These are phyloP conservation scores for Ceratocystis diversiconidia DNA, from an alignment of 2,329 filamentous ascomycete species.

Conservation along the genomic window DNA sequence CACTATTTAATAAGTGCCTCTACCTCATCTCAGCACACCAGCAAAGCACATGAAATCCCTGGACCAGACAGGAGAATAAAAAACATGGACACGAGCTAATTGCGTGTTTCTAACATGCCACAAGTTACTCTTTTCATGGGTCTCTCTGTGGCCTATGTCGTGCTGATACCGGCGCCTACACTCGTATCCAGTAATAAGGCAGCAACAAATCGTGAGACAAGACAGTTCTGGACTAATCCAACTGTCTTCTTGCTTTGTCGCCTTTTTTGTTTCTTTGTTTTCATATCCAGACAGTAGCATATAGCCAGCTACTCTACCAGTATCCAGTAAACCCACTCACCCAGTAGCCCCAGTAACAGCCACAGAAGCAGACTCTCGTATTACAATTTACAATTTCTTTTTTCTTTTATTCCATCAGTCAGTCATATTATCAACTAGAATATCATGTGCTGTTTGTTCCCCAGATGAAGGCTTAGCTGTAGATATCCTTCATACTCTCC, in stretches of 20 bases:
- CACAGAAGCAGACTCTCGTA: slow-evolving; percentile 8
- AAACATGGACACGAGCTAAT: background rate
- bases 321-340: slow-evolving; percentile 4
- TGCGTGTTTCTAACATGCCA: background rate
- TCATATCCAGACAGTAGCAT: slow-evolving; percentile 6
- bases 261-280: slow-evolving; percentile 2
- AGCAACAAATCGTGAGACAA: background rate
- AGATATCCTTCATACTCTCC: background rate
- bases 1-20: background rate
- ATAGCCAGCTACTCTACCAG: slow-evolving; percentile 3
- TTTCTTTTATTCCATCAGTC: background rate
- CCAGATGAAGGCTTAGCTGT: too few relatives aligned
- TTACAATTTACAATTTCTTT: background rate
- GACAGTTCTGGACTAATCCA: background rate
- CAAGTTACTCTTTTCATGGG: background rate
- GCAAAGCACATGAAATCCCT: slow-evolving; percentile 9
- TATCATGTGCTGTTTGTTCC: slow-evolving; percentile 9
- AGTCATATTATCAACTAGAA: background rate
- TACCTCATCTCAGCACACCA: background rate
- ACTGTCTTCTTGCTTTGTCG: background rate
- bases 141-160: slow-evolving; percentile 6
- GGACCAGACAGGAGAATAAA: slow-evolving; percentile 18
- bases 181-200: background rate
- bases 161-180: background rate
- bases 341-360: slow-evolving; percentile 5